A percentile compares a stretch with the other conserved stretches of the same genome.
Evolutionary conservation across 2,329 filamentous ascomycete species (phyloP).

Genomic region (Ploettnerulaceae sp.): DNA sequence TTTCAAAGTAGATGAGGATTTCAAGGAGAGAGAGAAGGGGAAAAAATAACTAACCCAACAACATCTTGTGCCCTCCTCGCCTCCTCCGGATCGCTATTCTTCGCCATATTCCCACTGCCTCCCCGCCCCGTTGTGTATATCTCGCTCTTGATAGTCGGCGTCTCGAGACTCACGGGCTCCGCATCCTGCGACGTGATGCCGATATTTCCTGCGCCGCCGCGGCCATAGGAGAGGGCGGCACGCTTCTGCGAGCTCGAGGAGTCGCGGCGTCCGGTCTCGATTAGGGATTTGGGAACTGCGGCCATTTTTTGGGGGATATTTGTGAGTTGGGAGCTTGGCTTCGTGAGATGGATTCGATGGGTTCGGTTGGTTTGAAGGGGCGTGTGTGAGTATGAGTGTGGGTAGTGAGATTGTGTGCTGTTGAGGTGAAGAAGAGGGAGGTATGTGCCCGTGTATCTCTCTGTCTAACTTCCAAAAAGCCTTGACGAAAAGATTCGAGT

Average conservation of each 20-base stretch:
- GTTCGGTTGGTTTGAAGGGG: too few relatives aligned
- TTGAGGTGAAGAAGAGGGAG: too few relatives aligned
- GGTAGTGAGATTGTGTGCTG: too few relatives aligned
- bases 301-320: too few relatives aligned
- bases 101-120: slow-evolving; percentile 82
- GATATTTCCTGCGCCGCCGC: slow-evolving; percentile 74
- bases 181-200: slow-evolving; percentile 46
- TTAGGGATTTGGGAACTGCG: slow-evolving; percentile 21
- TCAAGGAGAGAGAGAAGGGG: neutral
- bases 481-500: too few relatives aligned
- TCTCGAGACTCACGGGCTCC: slow-evolving; percentile 63
- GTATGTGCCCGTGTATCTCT: too few relatives aligned
- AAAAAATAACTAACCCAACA: slow-evolving; percentile 49
- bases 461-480: too few relatives aligned
- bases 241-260: slow-evolving; percentile 21
- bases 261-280: slow-evolving; percentile 18
- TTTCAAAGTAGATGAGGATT: neutral
- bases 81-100: slow-evolving; percentile 63
- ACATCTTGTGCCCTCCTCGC: slow-evolving; percentile 83
- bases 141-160: slow-evolving; percentile 77
- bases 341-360: too few relatives aligned
- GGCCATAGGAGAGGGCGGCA: slow-evolving; percentile 54
- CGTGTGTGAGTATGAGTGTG: too few relatives aligned
- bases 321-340: too few relatives aligned
- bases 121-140: slow-evolving; percentile 87